Evolutionary conservation across 495 filamentous ascomycete species (phyloP).

Genomic region (Penicillium flavigenum): DNA sequence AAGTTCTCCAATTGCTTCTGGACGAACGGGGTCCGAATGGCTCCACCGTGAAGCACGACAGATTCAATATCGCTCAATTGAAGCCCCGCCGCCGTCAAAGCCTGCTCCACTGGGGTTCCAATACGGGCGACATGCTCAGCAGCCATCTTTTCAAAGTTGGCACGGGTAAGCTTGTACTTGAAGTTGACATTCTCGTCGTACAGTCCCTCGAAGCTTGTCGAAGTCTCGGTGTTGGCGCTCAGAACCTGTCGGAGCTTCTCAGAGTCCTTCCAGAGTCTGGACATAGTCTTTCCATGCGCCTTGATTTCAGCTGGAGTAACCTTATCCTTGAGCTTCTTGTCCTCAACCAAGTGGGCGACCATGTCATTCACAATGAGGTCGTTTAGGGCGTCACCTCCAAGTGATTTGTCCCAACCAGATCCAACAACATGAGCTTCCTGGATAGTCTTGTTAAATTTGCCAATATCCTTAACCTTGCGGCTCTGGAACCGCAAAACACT

Average conservation of each 20-base stretch:
- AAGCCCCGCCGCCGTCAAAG: slow-evolving; percentile 70
- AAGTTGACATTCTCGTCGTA: slow-evolving; percentile 87
- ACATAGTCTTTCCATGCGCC: slow-evolving; percentile 76
- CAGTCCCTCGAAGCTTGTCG: slow-evolving; percentile 78
- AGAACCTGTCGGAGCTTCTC: slow-evolving; percentile 86
- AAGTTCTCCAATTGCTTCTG: slow-evolving; percentile 82
- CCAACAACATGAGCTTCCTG: slow-evolving; percentile 90
- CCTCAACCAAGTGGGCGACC: slow-evolving; percentile 71
- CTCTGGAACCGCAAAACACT: slow-evolving; percentile 89
- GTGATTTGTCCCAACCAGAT: slow-evolving; percentile 79
- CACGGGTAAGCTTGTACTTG: slow-evolving; percentile 81
- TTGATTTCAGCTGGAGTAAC: slow-evolving; percentile 60
- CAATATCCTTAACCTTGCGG: slow-evolving; percentile 84
- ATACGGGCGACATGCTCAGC: slow-evolving; percentile 67
- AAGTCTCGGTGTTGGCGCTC: slow-evolving; percentile 85
- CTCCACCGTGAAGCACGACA: slow-evolving; percentile 89
- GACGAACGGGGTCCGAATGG: slow-evolving; percentile 89
- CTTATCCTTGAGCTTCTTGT: slow-evolving; percentile 67
- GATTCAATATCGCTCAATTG: slow-evolving; percentile 78
- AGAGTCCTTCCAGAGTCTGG: slow-evolving; percentile 88
- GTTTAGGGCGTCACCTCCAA: slow-evolving; percentile 90
- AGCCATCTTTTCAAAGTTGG: slow-evolving; percentile 81
- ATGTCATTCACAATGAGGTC: slow-evolving; percentile 84
- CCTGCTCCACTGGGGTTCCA: slow-evolving; percentile 65
- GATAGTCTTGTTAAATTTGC: slow-evolving; percentile 92